Conservation (phyloP, 1,139 yeast species). For the Kluyveromyces sp. region DNA sequence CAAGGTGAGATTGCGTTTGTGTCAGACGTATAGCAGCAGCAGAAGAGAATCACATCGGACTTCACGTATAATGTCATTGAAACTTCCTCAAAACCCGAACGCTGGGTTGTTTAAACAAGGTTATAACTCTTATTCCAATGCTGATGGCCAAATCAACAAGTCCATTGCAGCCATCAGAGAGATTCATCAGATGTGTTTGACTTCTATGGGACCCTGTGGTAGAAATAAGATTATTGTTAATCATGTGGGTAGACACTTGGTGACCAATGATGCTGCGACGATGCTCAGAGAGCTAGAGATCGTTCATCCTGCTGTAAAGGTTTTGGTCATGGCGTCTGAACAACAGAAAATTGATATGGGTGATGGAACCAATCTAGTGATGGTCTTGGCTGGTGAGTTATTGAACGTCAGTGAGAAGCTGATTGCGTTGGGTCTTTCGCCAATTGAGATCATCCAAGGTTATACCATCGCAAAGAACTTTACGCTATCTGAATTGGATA, state of each 20-base stretch:
- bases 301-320: slow-evolving; percentile 95
- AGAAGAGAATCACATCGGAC: not conserved
- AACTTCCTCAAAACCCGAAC: slow-evolving; percentile 88
- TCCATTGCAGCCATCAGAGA: slow-evolving; percentile 94
- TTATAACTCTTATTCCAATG: slow-evolving; percentile 78
- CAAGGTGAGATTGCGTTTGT: not conserved
- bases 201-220: slow-evolving; percentile 97
- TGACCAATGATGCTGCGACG: slow-evolving; percentile 96
- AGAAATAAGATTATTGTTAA: slow-evolving; percentile 93
- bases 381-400: slow-evolving; percentile 85
- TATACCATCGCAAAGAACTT: slow-evolving; percentile 74
- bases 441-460: slow-evolving; percentile 87
- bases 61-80: slow-evolving; percentile 60
- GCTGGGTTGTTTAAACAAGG: slow-evolving; percentile 94
- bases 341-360: slow-evolving; percentile 94
- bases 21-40: not conserved
- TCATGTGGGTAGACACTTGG: slow-evolving; percentile 70
- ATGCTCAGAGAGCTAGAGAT: slow-evolving; percentile 89
- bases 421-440: slow-evolving; percentile 76
- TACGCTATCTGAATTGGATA: slow-evolving; percentile 62
- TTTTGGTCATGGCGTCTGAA: slow-evolving; percentile 91
- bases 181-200: slow-evolving; percentile 81
- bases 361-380: slow-evolving; percentile 65
- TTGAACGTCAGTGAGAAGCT: slow-evolving; percentile 78
- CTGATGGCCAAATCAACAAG: slow-evolving; percentile 90